Base-by-base conservation (phyloP, 2,329 filamentous ascomycete species). In the Cercospora beticola region DNA sequence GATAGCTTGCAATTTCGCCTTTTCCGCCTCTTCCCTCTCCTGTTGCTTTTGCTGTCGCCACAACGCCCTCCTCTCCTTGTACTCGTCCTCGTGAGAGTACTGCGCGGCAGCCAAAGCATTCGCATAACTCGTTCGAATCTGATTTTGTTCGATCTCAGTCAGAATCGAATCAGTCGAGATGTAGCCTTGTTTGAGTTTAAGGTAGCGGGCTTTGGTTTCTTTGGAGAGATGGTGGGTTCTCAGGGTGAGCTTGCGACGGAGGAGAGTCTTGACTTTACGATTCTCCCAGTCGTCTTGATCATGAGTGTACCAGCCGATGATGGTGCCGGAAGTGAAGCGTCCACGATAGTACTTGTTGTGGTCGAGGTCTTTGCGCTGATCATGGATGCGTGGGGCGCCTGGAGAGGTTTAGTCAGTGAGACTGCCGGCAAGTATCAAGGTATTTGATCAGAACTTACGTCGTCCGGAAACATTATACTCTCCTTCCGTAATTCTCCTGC, bases 281-380 rank as follows among this genome's bases (percentile, higher is more conserved):
- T 31, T 12, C 12, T 21, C 23, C 60, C 60, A 62, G 1, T 62
- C 36, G 21, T 23, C 14, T 6, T 43, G 16, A 10, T 23, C 23
- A 28, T 62, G 60, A 6, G 60, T 62, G 40, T 62, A 62, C 60
- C 60, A 62, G 60, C 60, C 60, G 40, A 62, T 31, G 14, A 62
- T 16, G 12, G 60, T 62, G 33, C 60, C 60, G 21, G 60, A 62
- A 23, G 60, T 62, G 23, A 49, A 62, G 40, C 40, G 60, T 18
- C 23, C 23, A 16, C 60, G 60, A 10, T 49, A 62, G 40, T 62
- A 21, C 10, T 21, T 62, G 40, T 62, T 49, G n/a, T 62, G 60
- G 43, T 31, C 14, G 26, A 62, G 33, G 16, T 46, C 36, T 43
- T 36, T n/a, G 12, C 16, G 18, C 9, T 46, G 36, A 14, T n/a